These are phyloP conservation scores for Colletotrichum lupini DNA, from an alignment of 2,329 filamentous ascomycete genomes.

Conservation along the genomic window DNA sequence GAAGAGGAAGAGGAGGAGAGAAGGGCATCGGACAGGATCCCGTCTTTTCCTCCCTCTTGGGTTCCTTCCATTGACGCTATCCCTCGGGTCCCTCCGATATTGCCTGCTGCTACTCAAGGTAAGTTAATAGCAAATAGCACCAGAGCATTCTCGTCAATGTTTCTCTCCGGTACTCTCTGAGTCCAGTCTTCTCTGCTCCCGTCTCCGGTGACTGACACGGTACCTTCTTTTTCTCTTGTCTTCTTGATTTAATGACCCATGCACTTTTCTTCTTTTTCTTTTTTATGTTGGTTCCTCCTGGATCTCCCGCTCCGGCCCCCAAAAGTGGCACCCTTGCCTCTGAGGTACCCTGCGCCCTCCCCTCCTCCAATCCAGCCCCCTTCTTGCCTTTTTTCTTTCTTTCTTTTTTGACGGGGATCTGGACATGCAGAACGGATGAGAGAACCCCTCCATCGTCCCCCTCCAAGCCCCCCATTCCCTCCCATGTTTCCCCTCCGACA, in stretches of 20 bases:
- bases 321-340: neutral
- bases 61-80: neutral
- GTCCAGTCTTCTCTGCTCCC: neutral
- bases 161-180: neutral
- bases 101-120: neutral
- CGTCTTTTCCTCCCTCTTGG: too few relatives aligned
- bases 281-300: neutral
- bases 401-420: neutral
- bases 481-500: neutral
- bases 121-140: neutral
- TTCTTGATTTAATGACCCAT: neutral
- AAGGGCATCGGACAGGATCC: too few relatives aligned
- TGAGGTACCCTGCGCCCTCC: neutral
- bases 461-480: neutral
- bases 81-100: neutral
- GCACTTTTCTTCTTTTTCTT: neutral
- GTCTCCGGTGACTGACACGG: neutral
- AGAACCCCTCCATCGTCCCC: slow-evolving; percentile 27
- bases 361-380: neutral
- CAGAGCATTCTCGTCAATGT: neutral
- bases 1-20: too few relatives aligned
- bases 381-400: neutral
- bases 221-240: neutral
- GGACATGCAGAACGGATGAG: slow-evolving; percentile 17
- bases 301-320: neutral